These are phyloP conservation scores for Beta vulgaris DNA, from an alignment of 148 eudicot genomes.

Conservation along the genomic window DNA sequence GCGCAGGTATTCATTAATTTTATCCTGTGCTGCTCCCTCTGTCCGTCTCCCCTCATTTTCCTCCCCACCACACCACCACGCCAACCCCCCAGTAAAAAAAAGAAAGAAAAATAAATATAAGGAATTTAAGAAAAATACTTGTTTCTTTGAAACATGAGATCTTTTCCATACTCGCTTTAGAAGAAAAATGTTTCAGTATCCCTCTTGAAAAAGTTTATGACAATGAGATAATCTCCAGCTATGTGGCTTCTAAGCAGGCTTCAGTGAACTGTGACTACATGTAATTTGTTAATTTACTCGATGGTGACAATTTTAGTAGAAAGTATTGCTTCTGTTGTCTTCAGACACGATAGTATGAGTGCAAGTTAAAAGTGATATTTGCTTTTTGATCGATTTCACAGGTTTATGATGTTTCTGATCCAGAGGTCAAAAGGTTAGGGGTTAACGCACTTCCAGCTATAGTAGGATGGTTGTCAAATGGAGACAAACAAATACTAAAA, in stretches of 20 bases:
- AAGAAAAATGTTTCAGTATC: no score
- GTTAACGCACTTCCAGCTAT: constrained; percentile 81
- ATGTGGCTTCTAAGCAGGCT: not conserved
- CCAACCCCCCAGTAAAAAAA: not conserved
- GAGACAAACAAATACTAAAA: constrained; percentile 65
- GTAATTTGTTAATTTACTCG: not conserved
- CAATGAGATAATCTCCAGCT: not conserved
- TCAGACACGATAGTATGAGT: not conserved
- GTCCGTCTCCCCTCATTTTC: no score
- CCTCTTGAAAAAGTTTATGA: not conserved
- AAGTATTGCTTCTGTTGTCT: not conserved
- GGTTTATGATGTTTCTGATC: constrained; percentile 74
- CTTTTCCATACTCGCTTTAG: no score
- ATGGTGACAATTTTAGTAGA: not conserved
- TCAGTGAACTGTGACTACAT: not conserved
- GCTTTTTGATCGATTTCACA: constrained; percentile 21
- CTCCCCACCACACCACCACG: not conserved
- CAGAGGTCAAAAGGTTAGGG: constrained; percentile 52
- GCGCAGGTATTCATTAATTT: constrained; percentile 55
- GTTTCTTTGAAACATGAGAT: not conserved
- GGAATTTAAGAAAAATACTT: not conserved
- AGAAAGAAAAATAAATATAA: not conserved
- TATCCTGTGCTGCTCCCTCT: not conserved
- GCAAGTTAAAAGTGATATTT: not conserved
- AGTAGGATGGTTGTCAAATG: constrained; percentile 84